Conservation (phyloP, 306 rosid genomes). For the Quercus rubra region DNA sequence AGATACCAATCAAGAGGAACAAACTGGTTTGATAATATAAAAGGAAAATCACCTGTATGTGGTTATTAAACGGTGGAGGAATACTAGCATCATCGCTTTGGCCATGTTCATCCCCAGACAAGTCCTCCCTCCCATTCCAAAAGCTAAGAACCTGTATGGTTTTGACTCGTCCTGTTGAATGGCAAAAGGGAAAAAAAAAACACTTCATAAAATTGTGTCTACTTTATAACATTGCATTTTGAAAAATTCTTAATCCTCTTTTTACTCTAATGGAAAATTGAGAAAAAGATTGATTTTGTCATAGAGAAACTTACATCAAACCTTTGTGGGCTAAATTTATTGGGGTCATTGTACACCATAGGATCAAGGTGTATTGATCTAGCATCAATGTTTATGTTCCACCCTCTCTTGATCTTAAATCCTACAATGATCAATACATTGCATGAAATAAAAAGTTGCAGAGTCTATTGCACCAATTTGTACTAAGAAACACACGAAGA, state of each 20-base stretch:
- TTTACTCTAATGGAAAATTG: not conserved
- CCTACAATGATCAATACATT: slow-evolving; percentile 28
- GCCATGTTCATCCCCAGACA: slow-evolving; percentile 91
- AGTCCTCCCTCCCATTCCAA: slow-evolving; percentile 91
- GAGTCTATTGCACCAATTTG: too few relatives aligned
- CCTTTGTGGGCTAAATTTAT: slow-evolving; percentile 67
- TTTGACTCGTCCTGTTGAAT: slow-evolving; percentile 52
- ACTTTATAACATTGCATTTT: not conserved
- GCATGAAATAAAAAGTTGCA: not conserved
- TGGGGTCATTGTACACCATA: slow-evolving; percentile 45
- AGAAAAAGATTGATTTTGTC: not conserved
- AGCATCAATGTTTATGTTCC: slow-evolving; percentile 82
- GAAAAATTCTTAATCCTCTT: not conserved
- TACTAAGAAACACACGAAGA: too few relatives aligned
- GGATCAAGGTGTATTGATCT: slow-evolving; percentile 74
- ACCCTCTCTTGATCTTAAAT: slow-evolving; percentile 67
- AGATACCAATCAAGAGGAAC: not conserved
- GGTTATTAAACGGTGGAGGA: slow-evolving; percentile 75
- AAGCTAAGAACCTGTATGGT: slow-evolving; percentile 71
- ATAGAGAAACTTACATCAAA: slow-evolving; percentile 45
- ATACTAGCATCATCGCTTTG: slow-evolving; percentile 80
- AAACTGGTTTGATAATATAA: not conserved
- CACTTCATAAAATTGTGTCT: not conserved
- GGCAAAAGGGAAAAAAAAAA: not conserved
- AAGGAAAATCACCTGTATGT: slow-evolving; percentile 47